phyloP scores from a whole-genome alignment of 2,329 filamentous ascomycete species.

The Aureobasidium sp. region DNA sequence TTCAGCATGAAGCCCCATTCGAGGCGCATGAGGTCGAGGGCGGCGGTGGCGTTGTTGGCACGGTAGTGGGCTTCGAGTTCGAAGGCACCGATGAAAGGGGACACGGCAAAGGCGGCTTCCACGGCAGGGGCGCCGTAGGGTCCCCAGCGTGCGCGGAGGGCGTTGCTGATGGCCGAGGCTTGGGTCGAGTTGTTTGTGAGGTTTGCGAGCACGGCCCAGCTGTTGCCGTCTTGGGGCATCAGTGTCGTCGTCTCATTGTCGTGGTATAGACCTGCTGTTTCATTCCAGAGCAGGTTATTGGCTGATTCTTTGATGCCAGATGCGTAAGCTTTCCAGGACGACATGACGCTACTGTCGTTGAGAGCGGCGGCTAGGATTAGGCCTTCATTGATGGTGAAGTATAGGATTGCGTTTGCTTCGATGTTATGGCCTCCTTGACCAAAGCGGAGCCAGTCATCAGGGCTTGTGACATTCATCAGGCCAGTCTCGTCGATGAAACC shows the following conservation, averaged over 20 bases:
- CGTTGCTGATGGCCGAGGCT: constrained; percentile 28
- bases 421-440: constrained; percentile 45
- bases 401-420: constrained; percentile 41
- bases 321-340: constrained; percentile 37
- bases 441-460: constrained; percentile 42
- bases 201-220: constrained; percentile 34
- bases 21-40: constrained; percentile 37
- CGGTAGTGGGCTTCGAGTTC: constrained; percentile 39
- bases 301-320: constrained; percentile 40
- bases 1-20: constrained; percentile 38
- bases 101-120: constrained; percentile 35
- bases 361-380: constrained; percentile 43
- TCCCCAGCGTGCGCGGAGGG: constrained; percentile 38
- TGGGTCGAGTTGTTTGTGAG: constrained; percentile 25
- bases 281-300: constrained; percentile 22
- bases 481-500: constrained; percentile 37
- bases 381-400: constrained; percentile 47
- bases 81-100: constrained; percentile 38
- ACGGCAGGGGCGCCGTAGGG: constrained; percentile 41
- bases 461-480: constrained; percentile 41
- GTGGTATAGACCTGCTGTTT: constrained; percentile 28
- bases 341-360: constrained; percentile 35
- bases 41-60: constrained; percentile 31
- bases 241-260: constrained; percentile 35
- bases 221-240: constrained; percentile 49